These are phyloP conservation scores for Hygrocybe punicea DNA, from an alignment of 768 basidiomycete species.

Conservation along the genomic window DNA sequence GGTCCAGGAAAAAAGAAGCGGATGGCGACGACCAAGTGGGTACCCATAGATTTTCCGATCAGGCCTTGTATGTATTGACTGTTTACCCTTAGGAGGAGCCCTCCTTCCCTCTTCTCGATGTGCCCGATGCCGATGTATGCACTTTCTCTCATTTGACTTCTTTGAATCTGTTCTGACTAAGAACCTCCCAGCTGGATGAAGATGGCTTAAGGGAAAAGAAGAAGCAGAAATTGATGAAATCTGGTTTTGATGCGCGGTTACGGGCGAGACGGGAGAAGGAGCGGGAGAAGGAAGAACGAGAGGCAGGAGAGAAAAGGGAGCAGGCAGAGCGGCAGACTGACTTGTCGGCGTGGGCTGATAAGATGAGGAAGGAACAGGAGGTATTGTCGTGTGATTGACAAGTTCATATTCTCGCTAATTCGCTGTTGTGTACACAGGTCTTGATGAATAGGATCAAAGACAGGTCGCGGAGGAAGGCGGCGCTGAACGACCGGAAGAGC, in stretches of 20 bases:
- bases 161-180: background rate
- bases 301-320: constrained; percentile 67
- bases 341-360: constrained; percentile 67
- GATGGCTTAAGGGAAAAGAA: constrained; percentile 92
- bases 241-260: constrained; percentile 86
- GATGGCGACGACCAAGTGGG: constrained; percentile 66
- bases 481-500: constrained; percentile 86
- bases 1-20: constrained; percentile 75
- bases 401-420: background rate
- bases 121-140: constrained; percentile 81
- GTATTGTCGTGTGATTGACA: constrained; percentile 34
- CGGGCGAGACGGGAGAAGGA: constrained; percentile 85
- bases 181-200: constrained; percentile 64
- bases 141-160: background rate
- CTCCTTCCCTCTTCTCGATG: constrained; percentile 86
- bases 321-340: constrained; percentile 74
- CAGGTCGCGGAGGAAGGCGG: constrained; percentile 71
- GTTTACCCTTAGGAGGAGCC: constrained; percentile 62
- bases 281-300: constrained; percentile 71
- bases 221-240: constrained; percentile 88
- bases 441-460: constrained; percentile 86
- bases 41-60: background rate
- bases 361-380: constrained; percentile 76
- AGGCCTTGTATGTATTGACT: background rate
- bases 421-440: constrained; percentile 39